Evolutionary conservation across 2,329 filamentous ascomycete genomes (phyloP).

Genomic region (Aspergillus amoenus): DNA sequence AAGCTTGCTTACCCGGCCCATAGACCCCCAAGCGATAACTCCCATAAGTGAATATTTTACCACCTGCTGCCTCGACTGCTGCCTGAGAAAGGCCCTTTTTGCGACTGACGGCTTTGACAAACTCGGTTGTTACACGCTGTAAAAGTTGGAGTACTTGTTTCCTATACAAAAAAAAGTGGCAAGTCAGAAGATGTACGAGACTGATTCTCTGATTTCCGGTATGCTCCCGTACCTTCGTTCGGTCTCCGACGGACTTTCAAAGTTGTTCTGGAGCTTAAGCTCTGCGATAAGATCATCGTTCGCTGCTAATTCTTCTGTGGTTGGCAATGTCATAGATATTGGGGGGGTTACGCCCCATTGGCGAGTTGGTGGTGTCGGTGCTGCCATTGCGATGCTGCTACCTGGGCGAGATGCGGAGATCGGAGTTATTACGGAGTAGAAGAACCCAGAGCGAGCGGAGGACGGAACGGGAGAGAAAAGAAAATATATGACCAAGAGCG

Average conservation of each 20-base stretch:
- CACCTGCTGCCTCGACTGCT: slow-evolving; percentile 78
- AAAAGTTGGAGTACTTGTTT: slow-evolving; percentile 72
- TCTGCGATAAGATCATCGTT: slow-evolving; percentile 81
- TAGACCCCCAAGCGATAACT: slow-evolving; percentile 94
- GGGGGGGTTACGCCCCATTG: slow-evolving; percentile 78
- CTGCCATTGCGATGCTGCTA: slow-evolving; percentile 32
- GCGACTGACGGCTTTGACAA: slow-evolving; percentile 77
- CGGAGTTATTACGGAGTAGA: not conserved
- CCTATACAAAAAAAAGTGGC: slow-evolving; percentile 43
- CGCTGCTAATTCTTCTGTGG: slow-evolving; percentile 70
- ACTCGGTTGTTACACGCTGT: slow-evolving; percentile 77
- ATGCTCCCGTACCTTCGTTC: slow-evolving; percentile 64
- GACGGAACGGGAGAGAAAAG: slow-evolving; percentile 4
- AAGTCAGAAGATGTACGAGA: slow-evolving; percentile 12
- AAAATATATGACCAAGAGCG: not conserved
- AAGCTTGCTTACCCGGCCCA: slow-evolving; percentile 63
- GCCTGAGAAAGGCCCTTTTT: slow-evolving; percentile 72
- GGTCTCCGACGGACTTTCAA: slow-evolving; percentile 80
- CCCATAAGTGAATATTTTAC: slow-evolving; percentile 93
- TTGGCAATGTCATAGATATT: slow-evolving; percentile 75
- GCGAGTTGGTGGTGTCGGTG: slow-evolving; percentile 35
- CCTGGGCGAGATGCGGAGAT: slow-evolving; percentile 13
- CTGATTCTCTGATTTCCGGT: not conserved
- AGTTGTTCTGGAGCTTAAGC: slow-evolving; percentile 85
- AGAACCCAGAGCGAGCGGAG: slow-evolving; percentile 5